Percentiles rank a stretch among this genome's conserved stretches.
Conservation (phyloP, 2,329 filamentous ascomycete genomes). For the Fusarium sp. region DNA sequence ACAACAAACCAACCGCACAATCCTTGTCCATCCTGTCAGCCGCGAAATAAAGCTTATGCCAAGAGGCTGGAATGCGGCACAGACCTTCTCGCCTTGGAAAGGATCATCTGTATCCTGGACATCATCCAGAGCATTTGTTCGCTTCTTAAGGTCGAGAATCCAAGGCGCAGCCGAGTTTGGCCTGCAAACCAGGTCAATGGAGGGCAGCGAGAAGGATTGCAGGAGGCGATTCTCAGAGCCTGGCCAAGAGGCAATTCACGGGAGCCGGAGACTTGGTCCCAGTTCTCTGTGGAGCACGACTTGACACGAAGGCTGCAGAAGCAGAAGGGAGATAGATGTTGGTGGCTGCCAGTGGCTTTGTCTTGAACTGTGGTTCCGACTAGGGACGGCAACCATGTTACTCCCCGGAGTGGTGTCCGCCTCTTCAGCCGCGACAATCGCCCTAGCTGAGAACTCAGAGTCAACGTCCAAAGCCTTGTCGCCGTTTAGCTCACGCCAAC, state of each 20-base stretch:
- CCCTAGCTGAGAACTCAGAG: slow-evolving; percentile 4
- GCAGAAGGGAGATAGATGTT: background rate
- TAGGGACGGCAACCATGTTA: background rate
- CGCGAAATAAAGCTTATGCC: slow-evolving; percentile 10
- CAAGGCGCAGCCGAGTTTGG: background rate
- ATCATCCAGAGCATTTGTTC: background rate
- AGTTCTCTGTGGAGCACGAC: background rate
- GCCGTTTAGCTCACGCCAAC: background rate
- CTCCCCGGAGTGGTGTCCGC: background rate
- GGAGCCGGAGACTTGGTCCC: background rate
- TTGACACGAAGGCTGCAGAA: background rate
- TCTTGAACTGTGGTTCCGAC: background rate
- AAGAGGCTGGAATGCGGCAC: slow-evolving; percentile 3
- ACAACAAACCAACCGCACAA: background rate
- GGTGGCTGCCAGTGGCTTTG: background rate
- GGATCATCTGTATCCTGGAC: background rate
- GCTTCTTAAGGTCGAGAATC: background rate
- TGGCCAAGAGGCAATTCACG: background rate
- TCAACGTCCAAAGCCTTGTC: background rate
- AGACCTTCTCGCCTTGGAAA: background rate
- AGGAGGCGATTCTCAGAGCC: background rate
- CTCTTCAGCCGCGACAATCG: background rate
- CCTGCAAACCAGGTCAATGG: background rate
- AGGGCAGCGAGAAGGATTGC: background rate
- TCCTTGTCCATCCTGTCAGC: slow-evolving; percentile 8